These are phyloP conservation scores for Cladosporium sp. DNA, from an alignment of 2,329 filamentous ascomycete species.

Conservation along the genomic window DNA sequence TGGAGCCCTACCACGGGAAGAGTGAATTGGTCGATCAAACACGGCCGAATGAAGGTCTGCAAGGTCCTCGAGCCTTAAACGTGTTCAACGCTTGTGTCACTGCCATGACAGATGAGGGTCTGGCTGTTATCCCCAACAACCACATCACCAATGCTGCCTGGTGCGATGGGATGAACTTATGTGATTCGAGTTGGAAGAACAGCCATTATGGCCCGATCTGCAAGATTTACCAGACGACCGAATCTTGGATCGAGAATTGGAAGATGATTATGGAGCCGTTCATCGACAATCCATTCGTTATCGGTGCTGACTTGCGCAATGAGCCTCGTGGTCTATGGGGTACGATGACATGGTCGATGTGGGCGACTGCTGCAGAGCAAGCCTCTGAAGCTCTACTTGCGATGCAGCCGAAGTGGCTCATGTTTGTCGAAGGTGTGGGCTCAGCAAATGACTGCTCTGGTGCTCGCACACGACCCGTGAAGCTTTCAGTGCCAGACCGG, in stretches of 20 bases:
- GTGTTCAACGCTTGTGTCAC: constrained; percentile 60
- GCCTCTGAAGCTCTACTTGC: constrained; percentile 62
- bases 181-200: constrained; percentile 67
- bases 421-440: constrained; percentile 67
- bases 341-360: constrained; percentile 65
- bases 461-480: constrained; percentile 57
- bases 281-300: constrained; percentile 59
- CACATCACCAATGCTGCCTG: constrained; percentile 69
- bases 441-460: constrained; percentile 66
- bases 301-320: constrained; percentile 68
- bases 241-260: constrained; percentile 67
- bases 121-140: constrained; percentile 68
- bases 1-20: constrained; percentile 31
- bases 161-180: constrained; percentile 69
- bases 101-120: constrained; percentile 60
- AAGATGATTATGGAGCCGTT: constrained; percentile 63
- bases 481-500: constrained; percentile 54
- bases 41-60: constrained; percentile 17
- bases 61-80: constrained; percentile 58
- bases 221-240: constrained; percentile 62
- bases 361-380: constrained; percentile 64
- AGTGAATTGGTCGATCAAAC: constrained; percentile 14
- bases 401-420: constrained; percentile 64
- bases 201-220: constrained; percentile 62
- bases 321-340: constrained; percentile 70